Conservation (phyloP, 192 early-diverging fungal genomes). For the Linnemannia schmuckeri region DNA sequence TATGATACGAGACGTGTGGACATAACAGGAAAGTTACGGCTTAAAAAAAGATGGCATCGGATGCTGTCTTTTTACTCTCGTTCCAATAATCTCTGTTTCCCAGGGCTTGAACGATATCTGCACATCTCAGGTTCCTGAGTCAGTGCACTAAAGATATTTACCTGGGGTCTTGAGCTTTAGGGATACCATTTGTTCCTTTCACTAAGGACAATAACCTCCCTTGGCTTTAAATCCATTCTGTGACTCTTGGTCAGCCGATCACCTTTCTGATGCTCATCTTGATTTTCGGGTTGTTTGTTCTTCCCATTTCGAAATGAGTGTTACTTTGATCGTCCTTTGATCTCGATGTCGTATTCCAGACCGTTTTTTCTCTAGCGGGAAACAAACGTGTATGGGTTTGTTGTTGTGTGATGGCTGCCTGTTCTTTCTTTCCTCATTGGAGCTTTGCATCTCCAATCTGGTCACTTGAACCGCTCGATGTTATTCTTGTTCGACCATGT, state of each 20-base stretch:
- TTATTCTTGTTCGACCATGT: background rate
- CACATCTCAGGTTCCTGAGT: background rate
- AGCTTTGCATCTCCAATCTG: constrained; percentile 1
- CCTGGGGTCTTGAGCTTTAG: constrained; percentile 54
- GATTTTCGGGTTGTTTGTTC: background rate
- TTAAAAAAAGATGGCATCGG: background rate
- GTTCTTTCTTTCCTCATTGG: background rate
- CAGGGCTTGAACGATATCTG: background rate
- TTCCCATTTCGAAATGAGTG: constrained; percentile 4
- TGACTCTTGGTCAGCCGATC: constrained; percentile 26
- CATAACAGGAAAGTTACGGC: constrained; percentile 18
- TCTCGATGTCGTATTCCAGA: constrained; percentile 52
- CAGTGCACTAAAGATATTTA: background rate
- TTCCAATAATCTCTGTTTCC: constrained; percentile 8
- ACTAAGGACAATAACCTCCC: constrained; percentile 7
- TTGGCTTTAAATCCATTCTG: constrained; percentile 58
- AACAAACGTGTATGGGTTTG: constrained; percentile 57
- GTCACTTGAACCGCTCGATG: background rate
- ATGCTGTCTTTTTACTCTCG: background rate
- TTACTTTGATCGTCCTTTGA: background rate
- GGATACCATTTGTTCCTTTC: constrained; percentile 31
- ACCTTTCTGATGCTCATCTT: background rate
- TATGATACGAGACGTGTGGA: constrained; percentile 11
- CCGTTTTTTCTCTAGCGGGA: constrained; percentile 35
- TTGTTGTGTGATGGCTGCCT: constrained; percentile 56